These are phyloP conservation scores for Cubamyces sp. DNA, from an alignment of 768 basidiomycete genomes.

Conservation along the genomic window DNA sequence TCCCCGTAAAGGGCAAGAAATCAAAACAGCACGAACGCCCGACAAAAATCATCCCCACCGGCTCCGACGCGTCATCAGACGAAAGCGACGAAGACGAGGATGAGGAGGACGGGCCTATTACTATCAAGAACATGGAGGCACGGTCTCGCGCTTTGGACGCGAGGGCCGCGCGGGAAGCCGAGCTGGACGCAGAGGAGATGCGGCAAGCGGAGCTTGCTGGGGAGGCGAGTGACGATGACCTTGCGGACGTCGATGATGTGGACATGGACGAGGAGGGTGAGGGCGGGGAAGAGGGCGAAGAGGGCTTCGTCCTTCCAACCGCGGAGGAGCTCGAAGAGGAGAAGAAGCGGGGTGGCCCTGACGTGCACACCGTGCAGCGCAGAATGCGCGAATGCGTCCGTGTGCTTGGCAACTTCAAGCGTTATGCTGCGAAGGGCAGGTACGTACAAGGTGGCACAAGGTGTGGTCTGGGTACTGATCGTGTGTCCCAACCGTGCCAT, in stretches of 20 bases:
- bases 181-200: constrained; percentile 68
- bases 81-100: constrained; percentile 42
- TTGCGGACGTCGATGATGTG: constrained; percentile 46
- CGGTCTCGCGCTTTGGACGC: constrained; percentile 79
- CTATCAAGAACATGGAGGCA: constrained; percentile 81
- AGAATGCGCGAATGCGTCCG: constrained; percentile 80
- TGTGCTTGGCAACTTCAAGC: constrained; percentile 73
- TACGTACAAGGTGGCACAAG: constrained; percentile 37
- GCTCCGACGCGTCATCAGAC: constrained; percentile 52
- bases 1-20: constrained; percentile 48
- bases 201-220: constrained; percentile 53
- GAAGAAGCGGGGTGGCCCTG: constrained; percentile 67
- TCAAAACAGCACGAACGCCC: constrained; percentile 57
- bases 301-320: constrained; percentile 69
- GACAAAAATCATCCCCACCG: constrained; percentile 52
- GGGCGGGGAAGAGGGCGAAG: constrained; percentile 44
- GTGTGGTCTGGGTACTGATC: neutral
- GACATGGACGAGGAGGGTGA: constrained; percentile 41
- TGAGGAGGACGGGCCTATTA: constrained; percentile 58
- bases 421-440: constrained; percentile 69
- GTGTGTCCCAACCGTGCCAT: constrained; percentile 16
- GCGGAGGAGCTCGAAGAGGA: constrained; percentile 74
- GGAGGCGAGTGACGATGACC: constrained; percentile 55
- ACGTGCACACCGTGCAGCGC: constrained; percentile 74
- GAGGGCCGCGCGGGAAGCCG: constrained; percentile 65